Evolutionary conservation across 140 eudicot species (phyloP).

Genomic region (Ambrosia hybrid): DNA sequence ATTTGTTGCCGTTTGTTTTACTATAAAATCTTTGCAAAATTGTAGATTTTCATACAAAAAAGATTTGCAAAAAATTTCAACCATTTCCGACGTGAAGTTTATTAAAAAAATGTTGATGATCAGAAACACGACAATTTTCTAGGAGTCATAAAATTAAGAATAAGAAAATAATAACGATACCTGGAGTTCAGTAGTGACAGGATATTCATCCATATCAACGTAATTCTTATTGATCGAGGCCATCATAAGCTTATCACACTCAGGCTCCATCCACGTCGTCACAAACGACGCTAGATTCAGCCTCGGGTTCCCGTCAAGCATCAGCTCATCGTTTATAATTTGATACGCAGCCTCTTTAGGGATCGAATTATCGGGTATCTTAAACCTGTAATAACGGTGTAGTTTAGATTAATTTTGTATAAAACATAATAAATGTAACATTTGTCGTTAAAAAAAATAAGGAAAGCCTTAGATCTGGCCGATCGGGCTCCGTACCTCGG

Average conservation of each 20-base stretch:
- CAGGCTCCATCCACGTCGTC: conserved; percentile 95
- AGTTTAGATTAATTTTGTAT: too few species aligned
- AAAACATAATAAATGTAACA: too few species aligned
- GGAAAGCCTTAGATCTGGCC: not conserved
- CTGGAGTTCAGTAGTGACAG: conserved; percentile 89
- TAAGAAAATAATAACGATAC: not conserved
- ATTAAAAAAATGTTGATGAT: too few species aligned
- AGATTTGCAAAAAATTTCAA: not conserved
- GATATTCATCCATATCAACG: conserved; percentile 94
- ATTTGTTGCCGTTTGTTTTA: too few species aligned
- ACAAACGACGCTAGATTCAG: conserved; percentile 80
- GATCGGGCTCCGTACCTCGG: conserved; percentile 45
- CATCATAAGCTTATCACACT: conserved; percentile 80
- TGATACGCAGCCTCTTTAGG: conserved; percentile 89
- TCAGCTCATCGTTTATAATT: conserved; percentile 78
- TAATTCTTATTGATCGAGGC: conserved; percentile 68
- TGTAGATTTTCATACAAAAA: not conserved
- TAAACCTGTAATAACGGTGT: conserved; percentile 37
- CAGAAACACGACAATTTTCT: too few species aligned
- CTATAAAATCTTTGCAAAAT: too few species aligned
- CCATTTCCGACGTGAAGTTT: too few species aligned
- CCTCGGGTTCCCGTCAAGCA: conserved; percentile 90
- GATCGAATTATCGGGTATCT: conserved; percentile 68
- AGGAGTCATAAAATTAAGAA: too few species aligned
- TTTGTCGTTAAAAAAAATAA: too few species aligned